Evolutionary conservation across 306 rosid species (phyloP).

Genomic region (Quercus alba): DNA sequence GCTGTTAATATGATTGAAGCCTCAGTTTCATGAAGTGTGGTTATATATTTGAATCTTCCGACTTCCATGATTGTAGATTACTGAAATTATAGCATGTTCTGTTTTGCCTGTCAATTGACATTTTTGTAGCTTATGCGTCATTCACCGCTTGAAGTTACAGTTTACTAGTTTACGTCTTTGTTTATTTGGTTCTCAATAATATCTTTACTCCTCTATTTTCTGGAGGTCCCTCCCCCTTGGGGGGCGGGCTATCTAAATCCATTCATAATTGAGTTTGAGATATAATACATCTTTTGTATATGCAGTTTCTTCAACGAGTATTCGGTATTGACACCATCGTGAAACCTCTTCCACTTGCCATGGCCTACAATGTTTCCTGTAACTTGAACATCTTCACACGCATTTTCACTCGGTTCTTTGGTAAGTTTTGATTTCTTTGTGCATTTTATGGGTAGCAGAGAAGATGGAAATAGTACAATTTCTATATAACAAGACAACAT

Average conservation of each 20-base stretch:
- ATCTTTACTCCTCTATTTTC: neutral
- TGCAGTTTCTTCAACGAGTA: constrained; percentile 92
- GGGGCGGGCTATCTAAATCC: neutral
- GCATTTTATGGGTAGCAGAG: neutral
- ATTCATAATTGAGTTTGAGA: neutral
- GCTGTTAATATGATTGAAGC: neutral
- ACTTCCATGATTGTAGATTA: too few species aligned
- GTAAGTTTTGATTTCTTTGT: constrained; percentile 43
- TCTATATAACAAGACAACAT: neutral
- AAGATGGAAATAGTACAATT: neutral
- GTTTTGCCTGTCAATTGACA: neutral
- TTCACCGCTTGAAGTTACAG: neutral
- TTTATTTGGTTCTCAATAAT: neutral
- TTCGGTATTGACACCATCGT: constrained; percentile 88
- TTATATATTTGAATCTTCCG: neutral
- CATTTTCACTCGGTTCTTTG: constrained; percentile 93
- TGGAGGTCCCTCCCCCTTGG: neutral
- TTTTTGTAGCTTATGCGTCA: neutral
- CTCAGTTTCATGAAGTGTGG: neutral
- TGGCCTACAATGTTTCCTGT: constrained; percentile 58
- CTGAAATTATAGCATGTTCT: neutral
- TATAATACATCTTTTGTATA: constrained; percentile 9
- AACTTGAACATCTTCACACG: constrained; percentile 60
- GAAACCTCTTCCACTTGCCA: constrained; percentile 82
- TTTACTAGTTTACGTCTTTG: neutral